phyloP scores from a whole-genome alignment of 192 early-diverging fungal genomes.

The Backusella sp. region DNA sequence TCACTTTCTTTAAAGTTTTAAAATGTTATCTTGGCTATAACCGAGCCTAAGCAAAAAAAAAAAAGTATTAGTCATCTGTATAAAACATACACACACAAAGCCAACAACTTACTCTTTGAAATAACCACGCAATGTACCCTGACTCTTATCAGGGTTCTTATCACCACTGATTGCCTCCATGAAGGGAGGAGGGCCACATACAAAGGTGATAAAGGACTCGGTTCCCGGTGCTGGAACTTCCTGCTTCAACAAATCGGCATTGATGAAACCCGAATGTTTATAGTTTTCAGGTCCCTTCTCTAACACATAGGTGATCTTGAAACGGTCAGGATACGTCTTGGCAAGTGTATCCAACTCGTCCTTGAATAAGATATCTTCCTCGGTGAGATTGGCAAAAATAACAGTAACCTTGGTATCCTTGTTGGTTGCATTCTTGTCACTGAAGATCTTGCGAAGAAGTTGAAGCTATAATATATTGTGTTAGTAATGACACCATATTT shows the following conservation, averaged over 20 bases:
- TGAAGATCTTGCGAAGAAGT: slow-evolving; percentile 61
- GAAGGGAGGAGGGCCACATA: slow-evolving; percentile 65
- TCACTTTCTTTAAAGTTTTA: not conserved
- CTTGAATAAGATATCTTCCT: slow-evolving; percentile 67
- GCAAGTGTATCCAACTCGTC: slow-evolving; percentile 61
- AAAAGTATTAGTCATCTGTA: not conserved
- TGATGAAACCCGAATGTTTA: slow-evolving; percentile 79
- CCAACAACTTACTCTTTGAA: slow-evolving; percentile 59
- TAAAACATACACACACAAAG: not conserved
- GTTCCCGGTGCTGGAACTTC: slow-evolving; percentile 58
- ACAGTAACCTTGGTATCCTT: slow-evolving; percentile 74
- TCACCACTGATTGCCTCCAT: slow-evolving; percentile 69
- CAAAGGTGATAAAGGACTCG: slow-evolving; percentile 49
- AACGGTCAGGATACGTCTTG: slow-evolving; percentile 55
- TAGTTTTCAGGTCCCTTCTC: slow-evolving; percentile 64
- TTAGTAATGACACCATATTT: slow-evolving; percentile 1
- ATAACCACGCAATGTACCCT: slow-evolving; percentile 83
- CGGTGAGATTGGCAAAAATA: slow-evolving; percentile 69
- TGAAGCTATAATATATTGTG: slow-evolving; percentile 38
- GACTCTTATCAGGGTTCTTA: slow-evolving; percentile 80
- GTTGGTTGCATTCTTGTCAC: slow-evolving; percentile 39
- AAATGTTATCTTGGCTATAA: slow-evolving; percentile 2
- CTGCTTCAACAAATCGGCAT: slow-evolving; percentile 65
- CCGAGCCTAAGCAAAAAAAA: not conserved
- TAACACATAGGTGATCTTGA: slow-evolving; percentile 67